Evolutionary conservation across 768 basidiomycete species (phyloP).

Genomic region (Podaxis sp.): DNA sequence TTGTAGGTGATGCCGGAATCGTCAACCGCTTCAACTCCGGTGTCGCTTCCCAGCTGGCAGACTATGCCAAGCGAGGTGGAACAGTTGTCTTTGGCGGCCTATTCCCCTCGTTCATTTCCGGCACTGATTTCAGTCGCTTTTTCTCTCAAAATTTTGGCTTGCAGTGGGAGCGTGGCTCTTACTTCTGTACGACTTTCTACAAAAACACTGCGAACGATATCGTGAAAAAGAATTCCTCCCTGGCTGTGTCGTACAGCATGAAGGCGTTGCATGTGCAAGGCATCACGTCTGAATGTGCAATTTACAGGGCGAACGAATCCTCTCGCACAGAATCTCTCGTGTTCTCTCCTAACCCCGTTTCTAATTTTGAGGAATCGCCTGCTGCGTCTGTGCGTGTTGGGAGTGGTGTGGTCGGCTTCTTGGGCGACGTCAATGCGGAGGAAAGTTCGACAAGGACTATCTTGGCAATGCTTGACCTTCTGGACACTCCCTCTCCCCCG

Average conservation of each 20-base stretch:
- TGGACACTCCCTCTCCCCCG: slow-evolving; percentile 22
- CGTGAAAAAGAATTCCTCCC: slow-evolving; percentile 28
- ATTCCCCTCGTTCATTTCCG: slow-evolving; percentile 30
- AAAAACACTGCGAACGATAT: slow-evolving; percentile 31
- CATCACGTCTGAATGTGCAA: slow-evolving; percentile 27
- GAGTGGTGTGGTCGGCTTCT: slow-evolving; percentile 35
- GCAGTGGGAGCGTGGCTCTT: slow-evolving; percentile 37
- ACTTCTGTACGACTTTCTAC: slow-evolving; percentile 38
- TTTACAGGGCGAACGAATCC: slow-evolving; percentile 30
- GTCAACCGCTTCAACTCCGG: slow-evolving; percentile 20
- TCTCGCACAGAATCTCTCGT: slow-evolving; percentile 29
- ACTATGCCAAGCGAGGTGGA: slow-evolving; percentile 38
- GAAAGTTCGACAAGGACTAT: slow-evolving; percentile 31
- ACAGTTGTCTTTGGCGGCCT: slow-evolving; percentile 34
- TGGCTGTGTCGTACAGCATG: slow-evolving; percentile 38
- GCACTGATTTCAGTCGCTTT: slow-evolving; percentile 25
- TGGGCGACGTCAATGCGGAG: slow-evolving; percentile 46
- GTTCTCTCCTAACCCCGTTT: slow-evolving; percentile 23
- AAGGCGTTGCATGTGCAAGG: slow-evolving; percentile 37
- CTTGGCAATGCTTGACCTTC: slow-evolving; percentile 37
- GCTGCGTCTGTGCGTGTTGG: slow-evolving; percentile 31
- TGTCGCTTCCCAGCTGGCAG: slow-evolving; percentile 31
- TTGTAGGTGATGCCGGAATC: slow-evolving; percentile 38
- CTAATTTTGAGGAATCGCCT: slow-evolving; percentile 29
- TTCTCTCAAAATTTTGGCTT: slow-evolving; percentile 33